Evolutionary conservation across 192 early-diverging fungal species (phyloP).

Genomic region (Spinellus fusiger): DNA sequence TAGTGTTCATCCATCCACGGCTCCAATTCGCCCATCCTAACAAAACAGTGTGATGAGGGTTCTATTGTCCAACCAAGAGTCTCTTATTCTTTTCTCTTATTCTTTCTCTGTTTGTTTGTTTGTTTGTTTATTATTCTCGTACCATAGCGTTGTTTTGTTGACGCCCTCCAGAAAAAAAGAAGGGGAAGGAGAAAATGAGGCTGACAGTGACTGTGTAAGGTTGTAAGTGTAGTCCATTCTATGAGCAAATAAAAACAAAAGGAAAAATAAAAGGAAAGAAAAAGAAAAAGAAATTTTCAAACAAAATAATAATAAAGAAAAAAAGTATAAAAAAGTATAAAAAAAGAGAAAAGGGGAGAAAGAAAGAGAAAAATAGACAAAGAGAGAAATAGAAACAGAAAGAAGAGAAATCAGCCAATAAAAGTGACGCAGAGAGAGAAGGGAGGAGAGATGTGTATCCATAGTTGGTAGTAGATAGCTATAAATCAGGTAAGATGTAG

Average conservation of each 20-base stretch:
- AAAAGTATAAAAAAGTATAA: not conserved
- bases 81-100: too few relatives aligned
- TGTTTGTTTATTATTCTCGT: not conserved
- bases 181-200: not conserved
- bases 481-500: too few relatives aligned
- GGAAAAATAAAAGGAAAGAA: not conserved
- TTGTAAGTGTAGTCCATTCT: not conserved
- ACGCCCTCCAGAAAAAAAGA: not conserved
- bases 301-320: not conserved
- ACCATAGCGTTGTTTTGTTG: conserved; percentile 13
- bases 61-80: too few relatives aligned
- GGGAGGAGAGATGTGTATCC: too few relatives aligned
- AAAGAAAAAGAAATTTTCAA: not conserved
- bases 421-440: too few relatives aligned
- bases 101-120: not conserved
- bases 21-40: conserved; percentile 93
- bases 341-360: not conserved
- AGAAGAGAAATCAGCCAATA: not conserved
- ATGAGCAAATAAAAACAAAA: not conserved
- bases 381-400: not conserved
- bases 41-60: not conserved
- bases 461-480: too few relatives aligned
- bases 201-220: not conserved
- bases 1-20: conserved; percentile 97
- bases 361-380: not conserved